phyloP scores from a whole-genome alignment of 306 rosid genomes.

The Medicago ruthenica region DNA sequence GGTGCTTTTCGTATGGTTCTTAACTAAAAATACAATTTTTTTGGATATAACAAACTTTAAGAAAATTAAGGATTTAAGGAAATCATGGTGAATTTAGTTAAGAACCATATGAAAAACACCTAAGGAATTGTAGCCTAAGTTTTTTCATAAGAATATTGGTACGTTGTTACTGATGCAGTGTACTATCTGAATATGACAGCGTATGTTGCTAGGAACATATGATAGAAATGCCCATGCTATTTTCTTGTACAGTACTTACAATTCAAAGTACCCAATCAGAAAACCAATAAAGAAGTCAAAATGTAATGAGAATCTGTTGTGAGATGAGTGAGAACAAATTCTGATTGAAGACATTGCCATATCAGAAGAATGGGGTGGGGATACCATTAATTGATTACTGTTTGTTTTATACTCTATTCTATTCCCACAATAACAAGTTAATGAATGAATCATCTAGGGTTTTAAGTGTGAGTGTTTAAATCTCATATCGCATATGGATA shows the following conservation, averaged over 20 bases:
- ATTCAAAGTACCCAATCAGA: not conserved
- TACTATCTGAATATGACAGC: not conserved
- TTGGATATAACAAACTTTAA: too few relatives aligned
- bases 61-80: too few relatives aligned
- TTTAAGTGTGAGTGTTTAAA: too few relatives aligned
- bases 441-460: not conserved
- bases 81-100: too few relatives aligned
- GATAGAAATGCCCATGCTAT: not conserved
- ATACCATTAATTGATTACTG: not conserved
- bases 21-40: too few relatives aligned
- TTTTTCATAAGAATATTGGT: not conserved
- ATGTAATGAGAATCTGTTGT: not conserved
- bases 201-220: constrained; percentile 3
- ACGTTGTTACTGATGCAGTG: not conserved
- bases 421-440: constrained; percentile 11
- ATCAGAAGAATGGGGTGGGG: constrained; percentile 2
- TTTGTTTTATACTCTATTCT: not conserved
- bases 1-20: too few relatives aligned
- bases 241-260: not conserved
- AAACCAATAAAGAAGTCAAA: constrained; percentile 9
- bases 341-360: not conserved
- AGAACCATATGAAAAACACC: too few relatives aligned
- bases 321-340: constrained; percentile 7
- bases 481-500: too few relatives aligned
- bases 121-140: too few relatives aligned